Evolutionary conservation across 345 rosid genomes (phyloP).

Genomic region (Viola odorata): DNA sequence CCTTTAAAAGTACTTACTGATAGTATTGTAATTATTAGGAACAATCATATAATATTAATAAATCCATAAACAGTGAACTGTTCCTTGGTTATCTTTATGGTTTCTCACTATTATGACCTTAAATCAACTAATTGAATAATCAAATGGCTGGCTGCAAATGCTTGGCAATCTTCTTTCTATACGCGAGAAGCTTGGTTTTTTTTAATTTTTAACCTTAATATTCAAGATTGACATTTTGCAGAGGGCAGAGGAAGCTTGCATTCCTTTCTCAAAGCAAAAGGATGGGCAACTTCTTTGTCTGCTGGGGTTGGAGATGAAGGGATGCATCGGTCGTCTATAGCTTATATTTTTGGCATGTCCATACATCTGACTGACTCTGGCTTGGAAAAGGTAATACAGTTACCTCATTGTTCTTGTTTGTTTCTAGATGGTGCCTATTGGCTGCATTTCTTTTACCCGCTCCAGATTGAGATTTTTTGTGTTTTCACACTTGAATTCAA

Average conservation of each 20-base stretch:
- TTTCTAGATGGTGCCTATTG: too few relatives aligned
- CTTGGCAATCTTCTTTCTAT: neutral
- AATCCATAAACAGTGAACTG: too few relatives aligned
- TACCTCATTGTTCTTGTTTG: too few relatives aligned
- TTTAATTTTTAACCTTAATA: conserved; percentile 6
- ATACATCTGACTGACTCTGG: conserved; percentile 88
- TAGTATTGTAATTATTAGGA: too few relatives aligned
- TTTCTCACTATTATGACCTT: too few relatives aligned
- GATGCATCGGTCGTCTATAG: conserved; percentile 75
- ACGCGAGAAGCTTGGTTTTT: conserved; percentile 9
- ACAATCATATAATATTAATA: too few relatives aligned
- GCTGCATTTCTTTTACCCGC: too few relatives aligned
- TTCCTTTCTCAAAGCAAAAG: conserved; percentile 72
- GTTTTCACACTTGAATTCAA: neutral
- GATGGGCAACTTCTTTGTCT: conserved; percentile 80
- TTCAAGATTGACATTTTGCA: conserved; percentile 29
- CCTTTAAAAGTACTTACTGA: too few relatives aligned
- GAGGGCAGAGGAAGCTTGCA: conserved; percentile 98
- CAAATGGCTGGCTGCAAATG: neutral
- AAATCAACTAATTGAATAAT: too few relatives aligned
- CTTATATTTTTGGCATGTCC: conserved; percentile 82
- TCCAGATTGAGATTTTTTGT: neutral
- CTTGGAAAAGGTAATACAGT: conserved; percentile 66
- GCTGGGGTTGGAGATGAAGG: conserved; percentile 97
- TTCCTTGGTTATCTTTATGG: too few relatives aligned